These are phyloP conservation scores for Aegilops longissima DNA, from an alignment of 176 grass and related monocot genomes.

Conservation along the genomic window DNA sequence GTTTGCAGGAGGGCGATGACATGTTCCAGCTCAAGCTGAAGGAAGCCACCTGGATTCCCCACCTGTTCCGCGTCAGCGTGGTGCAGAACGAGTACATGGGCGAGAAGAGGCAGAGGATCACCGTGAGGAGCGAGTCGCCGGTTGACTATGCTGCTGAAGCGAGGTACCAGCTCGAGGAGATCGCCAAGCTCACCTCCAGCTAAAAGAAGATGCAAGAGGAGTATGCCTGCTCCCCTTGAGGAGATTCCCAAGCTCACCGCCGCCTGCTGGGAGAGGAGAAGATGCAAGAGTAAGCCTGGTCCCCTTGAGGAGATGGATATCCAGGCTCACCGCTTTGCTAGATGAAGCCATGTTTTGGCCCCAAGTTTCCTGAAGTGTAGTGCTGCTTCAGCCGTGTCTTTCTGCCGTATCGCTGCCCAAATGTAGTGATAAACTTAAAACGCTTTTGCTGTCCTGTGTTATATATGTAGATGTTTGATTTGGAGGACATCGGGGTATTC, in stretches of 20 bases:
- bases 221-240: background rate
- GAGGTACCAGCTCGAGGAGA: slow-evolving; percentile 80
- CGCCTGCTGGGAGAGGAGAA: background rate
- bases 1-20: slow-evolving; percentile 79
- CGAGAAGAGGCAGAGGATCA: slow-evolving; percentile 85
- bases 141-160: slow-evolving; percentile 73
- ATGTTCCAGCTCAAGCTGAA: slow-evolving; percentile 78
- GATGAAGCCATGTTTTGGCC: slow-evolving; percentile 6
- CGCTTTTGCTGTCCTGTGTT: background rate
- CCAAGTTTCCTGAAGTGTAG: background rate
- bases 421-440: background rate
- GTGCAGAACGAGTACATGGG: slow-evolving; percentile 72
- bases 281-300: background rate
- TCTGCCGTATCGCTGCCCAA: background rate
- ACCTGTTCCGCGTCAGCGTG: slow-evolving; percentile 74
- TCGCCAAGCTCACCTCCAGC: slow-evolving; percentile 52
- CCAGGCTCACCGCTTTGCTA: slow-evolving; percentile 45
- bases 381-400: background rate
- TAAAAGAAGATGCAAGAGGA: slow-evolving; percentile 2
- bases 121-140: slow-evolving; percentile 55
- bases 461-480: slow-evolving; percentile 28
- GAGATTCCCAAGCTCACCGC: background rate
- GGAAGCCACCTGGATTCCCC: slow-evolving; percentile 80
- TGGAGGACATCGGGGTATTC: background rate
- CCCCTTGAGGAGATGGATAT: slow-evolving; percentile 79